A percentile compares a stretch with the other conserved stretches of the same genome.
phyloP scores from a whole-genome alignment of 1,284 basidiomycete genomes.

The Tranzscheliella williamsii region DNA sequence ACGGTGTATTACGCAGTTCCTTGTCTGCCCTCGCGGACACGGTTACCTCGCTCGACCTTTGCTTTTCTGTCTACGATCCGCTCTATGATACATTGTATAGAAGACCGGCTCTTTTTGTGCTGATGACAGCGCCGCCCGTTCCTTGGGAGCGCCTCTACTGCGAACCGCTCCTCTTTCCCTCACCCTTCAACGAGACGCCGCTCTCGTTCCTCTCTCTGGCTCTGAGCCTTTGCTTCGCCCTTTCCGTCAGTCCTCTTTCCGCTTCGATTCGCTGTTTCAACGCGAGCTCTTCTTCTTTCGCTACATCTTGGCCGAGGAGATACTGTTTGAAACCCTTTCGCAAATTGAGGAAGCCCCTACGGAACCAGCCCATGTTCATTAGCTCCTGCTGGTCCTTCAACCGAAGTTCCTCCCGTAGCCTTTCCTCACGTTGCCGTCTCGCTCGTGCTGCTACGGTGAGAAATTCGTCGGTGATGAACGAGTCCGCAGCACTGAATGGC shows the following conservation, averaged over 20 bases:
- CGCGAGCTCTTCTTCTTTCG: slow-evolving; percentile 9
- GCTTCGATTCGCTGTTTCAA: slow-evolving; percentile 5
- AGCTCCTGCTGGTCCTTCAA: slow-evolving; percentile 19
- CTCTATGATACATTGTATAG: too few relatives aligned
- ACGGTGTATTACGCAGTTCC: too few relatives aligned
- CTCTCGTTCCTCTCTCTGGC: too few relatives aligned
- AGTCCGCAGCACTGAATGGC: neutral
- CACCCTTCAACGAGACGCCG: too few relatives aligned
- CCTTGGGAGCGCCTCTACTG: too few relatives aligned
- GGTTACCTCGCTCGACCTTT: too few relatives aligned
- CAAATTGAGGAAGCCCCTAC: slow-evolving; percentile 29
- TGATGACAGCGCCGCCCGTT: too few relatives aligned
- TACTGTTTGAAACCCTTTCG: slow-evolving; percentile 18
- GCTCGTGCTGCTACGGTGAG: slow-evolving; percentile 34
- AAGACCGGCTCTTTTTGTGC: too few relatives aligned
- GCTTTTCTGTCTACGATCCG: too few relatives aligned
- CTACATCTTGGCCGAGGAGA: slow-evolving; percentile 27
- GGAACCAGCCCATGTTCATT: slow-evolving; percentile 42
- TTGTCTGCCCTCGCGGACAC: too few relatives aligned
- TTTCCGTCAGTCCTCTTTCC: slow-evolving; percentile 14
- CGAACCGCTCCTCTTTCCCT: too few relatives aligned
- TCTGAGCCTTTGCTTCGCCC: slow-evolving; percentile 1
- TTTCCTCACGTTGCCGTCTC: slow-evolving; percentile 17
- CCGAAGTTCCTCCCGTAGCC: slow-evolving; percentile 16
- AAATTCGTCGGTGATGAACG: slow-evolving; percentile 34